Evolutionary conservation across 1,284 basidiomycete genomes (phyloP), one percentile per base, ranked within the genome.

Genomic region (Chiua sp.): DNA sequence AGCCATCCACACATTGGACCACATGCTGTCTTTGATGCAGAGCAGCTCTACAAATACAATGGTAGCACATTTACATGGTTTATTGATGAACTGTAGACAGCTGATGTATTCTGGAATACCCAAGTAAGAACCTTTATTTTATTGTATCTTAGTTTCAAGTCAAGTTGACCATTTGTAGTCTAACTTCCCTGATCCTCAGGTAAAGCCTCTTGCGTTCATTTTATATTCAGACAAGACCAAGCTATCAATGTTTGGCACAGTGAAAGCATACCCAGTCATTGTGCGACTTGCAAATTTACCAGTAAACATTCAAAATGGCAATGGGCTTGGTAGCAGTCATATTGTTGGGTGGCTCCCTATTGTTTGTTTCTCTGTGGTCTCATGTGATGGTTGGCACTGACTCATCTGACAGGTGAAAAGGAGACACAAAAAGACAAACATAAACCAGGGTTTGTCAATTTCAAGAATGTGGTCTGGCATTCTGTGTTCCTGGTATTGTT

Each of bases 191-290:
- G 37, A 39, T 18, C 37, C 37, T 39, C 37, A 39, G 20, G 68
- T 57, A 35, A 69, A 64, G 18, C 70, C 70, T 1, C 37, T 77
- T 1, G 59, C 58, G 6, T 67, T 72, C 42, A 66, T 72, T 18
- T 30, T 83, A 2, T 83, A 80, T 71, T 75, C 80, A 18, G 78
- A 83, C 61, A 82, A 82, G 58, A 78, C 77, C 7, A 73, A 76
- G 23, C 63, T 82, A 1, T 82, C 78, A 0, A 71, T 72, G 0
- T 82, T 82, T 70, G 78, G 80, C 0, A 77, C 69, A 3, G 68
- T 59, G 20, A 79, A 78, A 60, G 80, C 73, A 1, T 81, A 82
- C 66, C 80, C 80, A 1, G 71, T 82, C 1, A 64, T 82, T 42
- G 78, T 74, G 0, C 63, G 71, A 16, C 62, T 73, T 48, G 76